Evolutionary conservation across 139 green algal genomes (phyloP).

Genomic region (Chlorella ohadii): DNA sequence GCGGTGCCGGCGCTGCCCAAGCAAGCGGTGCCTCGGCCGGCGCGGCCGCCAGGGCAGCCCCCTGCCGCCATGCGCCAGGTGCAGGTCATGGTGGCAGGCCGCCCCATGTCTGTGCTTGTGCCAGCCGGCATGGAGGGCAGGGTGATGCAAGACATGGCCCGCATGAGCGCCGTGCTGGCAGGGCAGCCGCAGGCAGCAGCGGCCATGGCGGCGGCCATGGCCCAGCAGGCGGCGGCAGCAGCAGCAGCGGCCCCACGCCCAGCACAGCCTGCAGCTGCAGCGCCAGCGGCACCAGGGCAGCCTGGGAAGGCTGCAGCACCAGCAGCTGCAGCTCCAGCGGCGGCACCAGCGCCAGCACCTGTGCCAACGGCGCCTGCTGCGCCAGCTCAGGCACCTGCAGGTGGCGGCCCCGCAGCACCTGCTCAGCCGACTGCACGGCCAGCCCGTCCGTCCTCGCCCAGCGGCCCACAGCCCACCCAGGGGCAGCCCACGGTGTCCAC

Average conservation of each 20-base stretch:
- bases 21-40: too few relatives aligned
- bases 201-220: neutral
- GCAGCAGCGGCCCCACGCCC: neutral
- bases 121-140: neutral
- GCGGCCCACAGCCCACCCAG: too few relatives aligned
- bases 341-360: neutral
- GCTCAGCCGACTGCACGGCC: neutral
- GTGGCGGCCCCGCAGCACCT: neutral
- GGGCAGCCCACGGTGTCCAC: too few relatives aligned
- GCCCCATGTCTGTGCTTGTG: neutral
- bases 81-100: neutral
- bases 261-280: neutral
- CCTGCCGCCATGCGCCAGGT: neutral
- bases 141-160: neutral
- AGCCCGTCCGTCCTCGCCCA: too few relatives aligned
- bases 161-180: neutral
- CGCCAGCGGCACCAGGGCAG: neutral
- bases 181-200: neutral
- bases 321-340: neutral
- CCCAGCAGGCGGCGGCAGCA: neutral
- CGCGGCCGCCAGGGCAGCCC: neutral
- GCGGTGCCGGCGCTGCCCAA: too few relatives aligned
- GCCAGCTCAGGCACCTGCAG: neutral
- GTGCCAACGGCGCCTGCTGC: neutral
- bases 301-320: neutral